A percentile compares a stretch with the other conserved stretches of the same genome.
These are phyloP conservation scores for Musa itinerans DNA, from an alignment of 176 grass and related monocot species.

Conservation along the genomic window DNA sequence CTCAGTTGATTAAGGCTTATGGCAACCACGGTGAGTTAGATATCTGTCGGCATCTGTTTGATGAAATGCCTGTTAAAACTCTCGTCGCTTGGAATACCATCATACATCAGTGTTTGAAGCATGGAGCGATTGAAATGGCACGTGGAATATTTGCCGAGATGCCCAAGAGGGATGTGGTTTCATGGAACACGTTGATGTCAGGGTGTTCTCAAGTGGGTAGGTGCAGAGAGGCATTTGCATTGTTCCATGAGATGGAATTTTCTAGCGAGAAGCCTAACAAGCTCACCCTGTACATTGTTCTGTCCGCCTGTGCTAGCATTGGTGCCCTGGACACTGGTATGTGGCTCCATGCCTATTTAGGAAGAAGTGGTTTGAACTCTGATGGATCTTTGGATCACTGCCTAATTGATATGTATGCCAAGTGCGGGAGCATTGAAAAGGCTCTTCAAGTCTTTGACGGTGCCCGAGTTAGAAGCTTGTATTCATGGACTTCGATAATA, in stretches of 20 bases:
- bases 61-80: constrained; percentile 36
- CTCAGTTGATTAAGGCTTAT: constrained; percentile 47
- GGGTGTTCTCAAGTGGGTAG: constrained; percentile 34
- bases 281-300: constrained; percentile 47
- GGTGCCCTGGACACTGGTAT: constrained; percentile 54
- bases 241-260: constrained; percentile 58
- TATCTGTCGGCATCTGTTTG: constrained; percentile 26
- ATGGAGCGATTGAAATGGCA: constrained; percentile 22
- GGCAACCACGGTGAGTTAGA: constrained; percentile 28
- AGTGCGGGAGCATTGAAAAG: constrained; percentile 60
- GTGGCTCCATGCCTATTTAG: constrained; percentile 45
- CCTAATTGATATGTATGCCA: constrained; percentile 75
- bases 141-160: constrained; percentile 1
- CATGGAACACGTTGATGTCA: constrained; percentile 41
- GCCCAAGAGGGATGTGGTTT: constrained; percentile 15
- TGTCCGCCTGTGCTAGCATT: constrained; percentile 40
- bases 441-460: constrained; percentile 62
- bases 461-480: constrained; percentile 41
- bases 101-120: constrained; percentile 60
- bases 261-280: constrained; percentile 34
- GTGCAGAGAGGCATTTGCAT: constrained; percentile 38
- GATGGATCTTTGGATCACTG: constrained; percentile 30
- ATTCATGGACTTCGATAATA: constrained; percentile 67
- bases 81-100: constrained; percentile 53
- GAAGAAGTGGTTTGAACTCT: constrained; percentile 34